phyloP scores from a whole-genome alignment of 441 rosid species.

The Hura crepitans region DNA sequence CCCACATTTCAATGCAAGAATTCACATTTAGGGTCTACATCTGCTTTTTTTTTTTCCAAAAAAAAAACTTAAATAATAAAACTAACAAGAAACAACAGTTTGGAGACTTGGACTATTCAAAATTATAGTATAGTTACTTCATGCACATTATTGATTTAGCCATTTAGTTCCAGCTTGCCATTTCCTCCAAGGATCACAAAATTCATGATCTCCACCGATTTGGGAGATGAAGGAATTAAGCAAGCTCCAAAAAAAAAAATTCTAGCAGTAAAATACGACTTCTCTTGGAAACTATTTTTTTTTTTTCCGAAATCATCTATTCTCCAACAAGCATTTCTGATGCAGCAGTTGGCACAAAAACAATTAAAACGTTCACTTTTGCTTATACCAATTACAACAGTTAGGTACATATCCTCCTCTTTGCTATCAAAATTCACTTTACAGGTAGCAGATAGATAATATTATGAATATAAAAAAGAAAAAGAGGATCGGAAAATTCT shows the following conservation, averaged over 20 bases:
- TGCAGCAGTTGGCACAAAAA: constrained; percentile 25
- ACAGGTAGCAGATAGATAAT: constrained; percentile 40
- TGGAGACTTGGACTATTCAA: too few relatives aligned
- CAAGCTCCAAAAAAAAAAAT: neutral
- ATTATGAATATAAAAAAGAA: neutral
- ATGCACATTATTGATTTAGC: too few relatives aligned
- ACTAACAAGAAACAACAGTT: too few relatives aligned
- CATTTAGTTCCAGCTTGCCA: neutral
- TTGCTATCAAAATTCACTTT: constrained; percentile 63
- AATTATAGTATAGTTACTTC: too few relatives aligned
- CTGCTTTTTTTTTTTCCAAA: too few relatives aligned
- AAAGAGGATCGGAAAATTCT: constrained; percentile 24
- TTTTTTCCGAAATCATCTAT: neutral
- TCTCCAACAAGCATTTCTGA: neutral
- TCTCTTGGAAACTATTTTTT: neutral
- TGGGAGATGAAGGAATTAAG: neutral
- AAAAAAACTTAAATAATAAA: too few relatives aligned
- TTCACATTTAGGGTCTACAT: too few relatives aligned
- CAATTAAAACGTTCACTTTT: constrained; percentile 29
- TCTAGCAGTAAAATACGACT: neutral
- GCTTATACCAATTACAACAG: constrained; percentile 57
- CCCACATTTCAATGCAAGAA: neutral
- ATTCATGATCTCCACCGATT: neutral
- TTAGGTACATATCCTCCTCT: constrained; percentile 44
- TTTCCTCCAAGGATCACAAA: neutral